These are phyloP conservation scores for Saccharomyces pastorianus DNA, from an alignment of 1,139 yeast species.

Conservation along the genomic window DNA sequence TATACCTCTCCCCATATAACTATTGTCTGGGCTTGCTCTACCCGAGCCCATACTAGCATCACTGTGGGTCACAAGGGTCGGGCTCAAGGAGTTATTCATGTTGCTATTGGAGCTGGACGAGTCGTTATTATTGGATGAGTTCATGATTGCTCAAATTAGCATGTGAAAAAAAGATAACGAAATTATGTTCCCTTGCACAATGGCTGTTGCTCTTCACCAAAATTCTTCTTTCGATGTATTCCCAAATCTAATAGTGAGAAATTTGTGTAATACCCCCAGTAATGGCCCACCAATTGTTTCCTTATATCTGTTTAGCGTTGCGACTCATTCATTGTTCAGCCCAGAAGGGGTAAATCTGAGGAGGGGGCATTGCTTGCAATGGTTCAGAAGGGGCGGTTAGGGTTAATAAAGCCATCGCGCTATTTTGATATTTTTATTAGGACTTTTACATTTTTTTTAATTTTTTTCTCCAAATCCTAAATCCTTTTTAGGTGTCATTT, in stretches of 20 bases:
- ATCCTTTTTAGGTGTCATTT: neutral
- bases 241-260: neutral
- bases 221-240: neutral
- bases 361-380: neutral
- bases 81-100: neutral
- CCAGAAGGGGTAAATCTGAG: neutral
- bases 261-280: neutral
- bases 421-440: neutral
- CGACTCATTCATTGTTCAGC: neutral
- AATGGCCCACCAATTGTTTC: neutral
- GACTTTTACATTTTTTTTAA: neutral
- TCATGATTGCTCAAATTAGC: neutral
- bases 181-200: neutral
- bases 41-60: neutral
- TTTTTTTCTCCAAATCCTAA: neutral
- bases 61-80: neutral
- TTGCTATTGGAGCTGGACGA: neutral
- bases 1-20: conserved; percentile 2
- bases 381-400: neutral
- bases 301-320: neutral
- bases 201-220: neutral
- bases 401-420: neutral
- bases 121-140: neutral
- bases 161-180: neutral
- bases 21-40: neutral